Conservation (phyloP, 495 filamentous ascomycete species). For the Rhizodiscina lignyota region DNA sequence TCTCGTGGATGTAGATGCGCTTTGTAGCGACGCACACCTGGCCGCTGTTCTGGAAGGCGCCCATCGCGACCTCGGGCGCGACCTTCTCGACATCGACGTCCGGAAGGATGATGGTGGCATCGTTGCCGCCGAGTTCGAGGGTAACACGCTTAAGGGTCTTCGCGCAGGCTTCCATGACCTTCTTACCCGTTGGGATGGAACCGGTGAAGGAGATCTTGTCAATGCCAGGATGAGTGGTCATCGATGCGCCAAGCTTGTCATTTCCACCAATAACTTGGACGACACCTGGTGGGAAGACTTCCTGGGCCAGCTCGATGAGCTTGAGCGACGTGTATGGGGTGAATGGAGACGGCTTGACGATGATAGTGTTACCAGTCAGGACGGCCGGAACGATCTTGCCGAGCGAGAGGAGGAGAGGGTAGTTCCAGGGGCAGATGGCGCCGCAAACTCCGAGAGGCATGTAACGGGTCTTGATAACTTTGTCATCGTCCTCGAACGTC, state of each 20-base stretch:
- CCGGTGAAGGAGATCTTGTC: constrained; percentile 58
- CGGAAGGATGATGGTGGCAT: constrained; percentile 45
- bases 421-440: constrained; percentile 41
- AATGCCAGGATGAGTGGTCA: constrained; percentile 41
- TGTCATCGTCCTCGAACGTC: constrained; percentile 22
- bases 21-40: constrained; percentile 48
- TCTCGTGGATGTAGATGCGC: constrained; percentile 52
- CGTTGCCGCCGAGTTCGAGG: constrained; percentile 50
- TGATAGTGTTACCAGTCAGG: constrained; percentile 42
- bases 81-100: constrained; percentile 48
- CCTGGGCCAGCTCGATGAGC: constrained; percentile 40
- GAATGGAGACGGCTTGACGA: constrained; percentile 41
- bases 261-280: constrained; percentile 51
- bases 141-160: constrained; percentile 46
- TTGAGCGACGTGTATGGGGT: constrained; percentile 54
- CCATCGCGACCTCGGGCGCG: constrained; percentile 35
- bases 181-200: constrained; percentile 44
- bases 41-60: constrained; percentile 44
- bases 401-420: constrained; percentile 33
- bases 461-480: constrained; percentile 16
- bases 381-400: constrained; percentile 40
- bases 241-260: constrained; percentile 42
- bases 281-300: constrained; percentile 47
- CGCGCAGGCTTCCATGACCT: constrained; percentile 41
- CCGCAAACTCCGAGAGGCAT: constrained; percentile 21